Evolutionary conservation across 257 asterid species (phyloP).

Genomic region (Solanum sejunctum): DNA sequence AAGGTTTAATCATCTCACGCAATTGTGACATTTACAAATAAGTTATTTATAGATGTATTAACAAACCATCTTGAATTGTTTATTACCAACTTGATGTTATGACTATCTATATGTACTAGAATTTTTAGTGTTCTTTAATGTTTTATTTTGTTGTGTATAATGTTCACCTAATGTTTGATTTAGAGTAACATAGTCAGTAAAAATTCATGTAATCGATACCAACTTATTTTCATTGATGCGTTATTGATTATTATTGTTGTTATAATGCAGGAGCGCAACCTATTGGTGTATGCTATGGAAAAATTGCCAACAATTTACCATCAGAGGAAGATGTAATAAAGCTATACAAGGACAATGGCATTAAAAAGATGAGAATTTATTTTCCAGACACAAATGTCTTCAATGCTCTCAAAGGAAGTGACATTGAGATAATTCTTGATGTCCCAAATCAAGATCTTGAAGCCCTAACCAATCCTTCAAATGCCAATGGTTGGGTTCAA

Average conservation of each 20-base stretch:
- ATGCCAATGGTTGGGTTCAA: slow-evolving; percentile 19
- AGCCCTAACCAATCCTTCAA: background rate
- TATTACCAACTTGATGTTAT: no score
- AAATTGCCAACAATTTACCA: slow-evolving; percentile 18
- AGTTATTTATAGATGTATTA: no score
- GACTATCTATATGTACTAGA: no score
- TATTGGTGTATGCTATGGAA: slow-evolving; percentile 22
- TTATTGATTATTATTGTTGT: background rate
- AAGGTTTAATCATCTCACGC: background rate
- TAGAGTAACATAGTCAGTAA: background rate
- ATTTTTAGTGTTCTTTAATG: no score
- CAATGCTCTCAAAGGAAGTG: slow-evolving; percentile 19
- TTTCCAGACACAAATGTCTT: background rate
- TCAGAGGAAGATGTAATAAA: slow-evolving; percentile 4
- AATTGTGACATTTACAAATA: background rate
- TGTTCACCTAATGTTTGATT: background rate
- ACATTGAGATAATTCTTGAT: slow-evolving; percentile 18
- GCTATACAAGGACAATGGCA: slow-evolving; percentile 11
- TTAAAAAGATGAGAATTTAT: slow-evolving; percentile 13
- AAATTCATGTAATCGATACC: background rate
- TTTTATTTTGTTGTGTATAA: background rate
- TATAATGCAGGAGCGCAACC: background rate
- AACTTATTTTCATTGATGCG: no score
- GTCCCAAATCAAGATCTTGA: slow-evolving; percentile 7
- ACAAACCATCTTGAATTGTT: background rate